Evolutionary conservation across 2,329 filamentous ascomycete genomes (phyloP).

Genomic region (Exophiala xenobiotica): DNA sequence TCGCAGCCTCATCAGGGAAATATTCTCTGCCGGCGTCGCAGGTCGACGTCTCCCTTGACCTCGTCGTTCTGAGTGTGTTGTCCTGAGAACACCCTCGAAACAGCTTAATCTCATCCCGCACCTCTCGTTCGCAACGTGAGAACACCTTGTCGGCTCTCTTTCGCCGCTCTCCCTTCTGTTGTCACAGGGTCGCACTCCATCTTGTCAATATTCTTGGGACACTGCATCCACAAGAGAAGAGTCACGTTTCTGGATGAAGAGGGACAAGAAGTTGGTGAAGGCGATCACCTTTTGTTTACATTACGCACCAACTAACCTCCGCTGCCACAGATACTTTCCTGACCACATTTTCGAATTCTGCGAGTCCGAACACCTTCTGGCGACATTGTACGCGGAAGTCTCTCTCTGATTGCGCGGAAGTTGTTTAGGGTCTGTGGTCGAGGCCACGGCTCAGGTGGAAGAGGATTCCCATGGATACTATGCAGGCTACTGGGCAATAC

Average conservation of each 20-base stretch:
- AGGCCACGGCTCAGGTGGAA: conserved; percentile 10
- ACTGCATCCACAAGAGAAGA: too few species aligned
- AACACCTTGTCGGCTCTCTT: neutral
- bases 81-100: conserved; percentile 7
- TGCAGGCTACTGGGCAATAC: conserved; percentile 23
- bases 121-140: too few species aligned
- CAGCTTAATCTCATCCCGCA: neutral
- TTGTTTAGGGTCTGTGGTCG: conserved; percentile 8
- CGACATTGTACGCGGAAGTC: neutral
- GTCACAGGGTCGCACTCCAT: neutral
- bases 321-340: neutral
- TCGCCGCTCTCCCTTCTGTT: neutral
- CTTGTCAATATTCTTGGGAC: too few species aligned
- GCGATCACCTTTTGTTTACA: neutral
- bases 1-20: conserved; percentile 11
- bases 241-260: conserved; percentile 1
- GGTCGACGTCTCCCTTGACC: conserved; percentile 19
- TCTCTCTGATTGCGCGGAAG: neutral
- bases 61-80: conserved; percentile 7
- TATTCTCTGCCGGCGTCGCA: conserved; percentile 17
- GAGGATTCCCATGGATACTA: conserved; percentile 22
- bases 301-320: neutral
- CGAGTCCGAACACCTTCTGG: neutral
- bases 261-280: neutral
- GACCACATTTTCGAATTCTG: neutral